Evolutionary conservation across 306 rosid species (phyloP).

Genomic region (Trichosanthes cucumerina): DNA sequence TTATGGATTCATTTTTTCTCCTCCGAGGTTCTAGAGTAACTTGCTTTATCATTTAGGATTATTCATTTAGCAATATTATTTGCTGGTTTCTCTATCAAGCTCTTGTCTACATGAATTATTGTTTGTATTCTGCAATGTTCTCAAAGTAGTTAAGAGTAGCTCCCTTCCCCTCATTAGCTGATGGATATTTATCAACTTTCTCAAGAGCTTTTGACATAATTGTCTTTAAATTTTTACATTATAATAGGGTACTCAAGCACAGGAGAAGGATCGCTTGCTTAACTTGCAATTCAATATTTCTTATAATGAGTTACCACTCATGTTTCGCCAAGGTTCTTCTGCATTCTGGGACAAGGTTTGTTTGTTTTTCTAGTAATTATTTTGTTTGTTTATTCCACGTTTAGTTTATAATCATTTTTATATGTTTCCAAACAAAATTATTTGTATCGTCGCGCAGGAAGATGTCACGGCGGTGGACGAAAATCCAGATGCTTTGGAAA

Average conservation of each 20-base stretch:
- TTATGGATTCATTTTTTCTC: not conserved
- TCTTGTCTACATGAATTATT: not conserved
- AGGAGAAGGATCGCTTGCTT: constrained; percentile 42
- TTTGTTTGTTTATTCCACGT: not conserved
- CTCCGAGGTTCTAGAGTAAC: not conserved
- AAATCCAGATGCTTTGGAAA: constrained; percentile 2
- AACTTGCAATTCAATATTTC: constrained; percentile 46
- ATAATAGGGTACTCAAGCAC: constrained; percentile 57
- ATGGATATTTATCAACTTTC: not conserved
- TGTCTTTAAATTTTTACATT: not conserved
- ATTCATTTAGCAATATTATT: not conserved
- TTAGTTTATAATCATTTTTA: not conserved
- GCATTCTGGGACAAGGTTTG: constrained; percentile 43
- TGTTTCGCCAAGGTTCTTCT: constrained; percentile 70
- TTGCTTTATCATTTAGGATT: not conserved
- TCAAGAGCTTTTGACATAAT: not conserved
- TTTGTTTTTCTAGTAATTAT: not conserved
- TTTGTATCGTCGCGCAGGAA: not conserved
- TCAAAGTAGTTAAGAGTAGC: not conserved
- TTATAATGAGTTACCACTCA: constrained; percentile 43
- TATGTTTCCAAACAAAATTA: not conserved
- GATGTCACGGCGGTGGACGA: not conserved
- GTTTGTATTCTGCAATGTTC: not conserved
- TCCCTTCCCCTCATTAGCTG: not conserved
- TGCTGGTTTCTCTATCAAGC: not conserved